Conservation (phyloP, 345 rosid genomes). For the Syzygium grande region DNA sequence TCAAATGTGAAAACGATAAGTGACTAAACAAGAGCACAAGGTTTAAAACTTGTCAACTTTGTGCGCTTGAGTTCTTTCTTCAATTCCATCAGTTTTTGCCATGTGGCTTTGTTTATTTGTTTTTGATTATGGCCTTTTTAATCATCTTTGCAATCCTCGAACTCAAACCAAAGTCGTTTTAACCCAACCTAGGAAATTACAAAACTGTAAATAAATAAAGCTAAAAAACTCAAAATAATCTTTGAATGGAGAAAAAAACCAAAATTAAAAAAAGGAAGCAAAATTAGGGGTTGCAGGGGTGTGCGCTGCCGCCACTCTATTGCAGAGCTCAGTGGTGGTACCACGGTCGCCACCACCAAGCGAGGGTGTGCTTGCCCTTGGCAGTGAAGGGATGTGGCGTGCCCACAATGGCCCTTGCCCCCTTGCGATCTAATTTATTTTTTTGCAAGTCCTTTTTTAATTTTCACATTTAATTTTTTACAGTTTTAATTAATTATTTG, state of each 20-base stretch:
- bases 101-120: not conserved
- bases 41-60: not conserved
- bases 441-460: not conserved
- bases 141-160: not conserved
- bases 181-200: not conserved
- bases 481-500: not conserved
- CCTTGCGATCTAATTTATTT: not conserved
- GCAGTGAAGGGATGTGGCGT: not conserved
- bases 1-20: not conserved
- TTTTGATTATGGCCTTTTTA: not conserved
- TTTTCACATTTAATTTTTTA: not conserved
- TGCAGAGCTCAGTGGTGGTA: not conserved
- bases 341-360: not conserved
- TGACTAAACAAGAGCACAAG: not conserved
- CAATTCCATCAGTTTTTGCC: not conserved
- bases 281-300: not conserved
- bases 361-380: not conserved
- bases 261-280: not conserved
- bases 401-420: not conserved
- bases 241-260: too few relatives aligned
- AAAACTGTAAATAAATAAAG: not conserved
- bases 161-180: not conserved
- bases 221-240: not conserved
- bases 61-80: not conserved
- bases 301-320: not conserved